A percentile compares a stretch with the other conserved stretches of the same genome.
phyloP scores from a whole-genome alignment of 2,329 filamentous ascomycete genomes.

The Trichoderma brevicompactum region DNA sequence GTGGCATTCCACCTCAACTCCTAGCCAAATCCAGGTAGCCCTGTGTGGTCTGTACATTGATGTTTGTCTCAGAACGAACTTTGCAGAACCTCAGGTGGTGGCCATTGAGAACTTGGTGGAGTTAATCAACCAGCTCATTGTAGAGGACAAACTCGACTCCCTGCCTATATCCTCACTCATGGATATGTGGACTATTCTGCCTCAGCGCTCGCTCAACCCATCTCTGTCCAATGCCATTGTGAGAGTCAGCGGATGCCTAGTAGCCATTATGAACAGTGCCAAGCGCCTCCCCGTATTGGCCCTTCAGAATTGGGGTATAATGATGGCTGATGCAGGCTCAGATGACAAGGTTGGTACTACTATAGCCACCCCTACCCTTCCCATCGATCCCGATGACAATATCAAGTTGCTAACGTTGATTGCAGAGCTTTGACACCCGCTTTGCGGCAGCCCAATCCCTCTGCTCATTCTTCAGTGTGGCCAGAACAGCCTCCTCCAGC shows the following conservation, averaged over 20 bases:
- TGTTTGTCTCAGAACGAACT: conserved; percentile 44
- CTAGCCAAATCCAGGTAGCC: conserved; percentile 36
- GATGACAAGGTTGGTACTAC: conserved; percentile 50
- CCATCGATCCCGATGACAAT: background rate
- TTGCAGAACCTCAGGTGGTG: conserved; percentile 52
- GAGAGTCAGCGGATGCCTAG: conserved; percentile 52
- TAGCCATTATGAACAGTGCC: conserved; percentile 42
- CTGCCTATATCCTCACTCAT: conserved; percentile 44
- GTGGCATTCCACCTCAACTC: conserved; percentile 38
- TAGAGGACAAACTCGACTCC: conserved; percentile 33
- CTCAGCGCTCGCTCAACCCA: conserved; percentile 50
- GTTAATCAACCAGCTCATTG: conserved; percentile 49
- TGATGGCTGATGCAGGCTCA: conserved; percentile 54
- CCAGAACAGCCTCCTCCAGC: conserved; percentile 33
- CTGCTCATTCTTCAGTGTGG: conserved; percentile 50
- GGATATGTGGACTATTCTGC: conserved; percentile 48
- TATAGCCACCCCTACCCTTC: background rate
- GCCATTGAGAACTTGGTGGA: conserved; percentile 54
- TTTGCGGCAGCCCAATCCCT: conserved; percentile 63
- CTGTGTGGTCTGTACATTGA: conserved; percentile 52
- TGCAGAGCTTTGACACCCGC: conserved; percentile 66
- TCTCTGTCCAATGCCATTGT: conserved; percentile 55
- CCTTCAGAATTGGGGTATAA: conserved; percentile 51
- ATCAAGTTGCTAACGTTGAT: background rate
- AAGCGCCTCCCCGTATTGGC: conserved; percentile 29